Evolutionary conservation across 345 rosid species (phyloP), one percentile per base, ranked within the genome.

Genomic region (Cochlearia excelsa): DNA sequence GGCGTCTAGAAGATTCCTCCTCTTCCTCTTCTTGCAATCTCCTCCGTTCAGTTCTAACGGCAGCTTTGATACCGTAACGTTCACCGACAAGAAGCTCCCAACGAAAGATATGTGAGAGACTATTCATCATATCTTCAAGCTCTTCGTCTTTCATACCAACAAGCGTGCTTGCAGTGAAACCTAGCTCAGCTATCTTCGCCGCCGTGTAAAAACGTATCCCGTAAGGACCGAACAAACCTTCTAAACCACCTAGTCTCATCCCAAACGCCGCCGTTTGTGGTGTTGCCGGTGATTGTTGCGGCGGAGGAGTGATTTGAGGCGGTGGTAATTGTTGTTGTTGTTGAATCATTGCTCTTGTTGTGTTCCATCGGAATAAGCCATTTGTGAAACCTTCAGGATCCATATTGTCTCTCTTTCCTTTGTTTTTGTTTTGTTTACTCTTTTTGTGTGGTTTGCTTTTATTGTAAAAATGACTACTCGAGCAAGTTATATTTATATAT

Each of bases 91-190:
- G 84, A 55, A 93, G 88, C 50, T 93, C 97, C 95, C 91, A 89
- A 41, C 97, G 71, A 73, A 84, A 93, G 59, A 93, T 82, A 54
- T 93, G 99, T 45, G 82, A 76, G 45, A 93, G 72, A 58, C 91
- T 89, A 75, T 85, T 89, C 95, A 93, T 93, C 99, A 93, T 93
- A 62, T 93, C 99, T 3, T 93, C 99, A 3, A 93, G 80, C 83
- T 93, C 99, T 66, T 87, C 99, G 27, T 93, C 99, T 58, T 61
- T 87, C 99, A 93, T 93, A 56, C 81, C 83, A 58, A 93, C 56
- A 2, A 93, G 86, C n/a, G 99, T 93, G 64, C 79, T 93, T 35
- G 80, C 95, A 7, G 99, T 93, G 69, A 93, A 93, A 33, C 99
- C 99, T 39, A 93, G 72, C 80, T 93, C 99, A 0, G 97, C 92